These are phyloP conservation scores for Ramaria sp. DNA, from an alignment of 768 basidiomycete species.

Conservation along the genomic window DNA sequence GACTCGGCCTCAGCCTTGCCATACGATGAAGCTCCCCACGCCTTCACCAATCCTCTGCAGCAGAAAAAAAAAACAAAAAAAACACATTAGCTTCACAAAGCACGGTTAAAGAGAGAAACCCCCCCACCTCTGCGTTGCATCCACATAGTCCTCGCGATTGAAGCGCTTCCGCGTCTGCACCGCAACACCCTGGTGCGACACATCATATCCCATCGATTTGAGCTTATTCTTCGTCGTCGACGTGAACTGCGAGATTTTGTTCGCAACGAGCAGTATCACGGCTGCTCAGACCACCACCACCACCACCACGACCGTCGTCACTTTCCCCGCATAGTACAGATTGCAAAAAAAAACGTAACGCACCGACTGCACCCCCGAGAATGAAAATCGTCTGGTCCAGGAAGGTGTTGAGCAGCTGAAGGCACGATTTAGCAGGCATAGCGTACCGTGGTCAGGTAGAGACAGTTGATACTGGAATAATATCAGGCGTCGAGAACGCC, in stretches of 20 bases:
- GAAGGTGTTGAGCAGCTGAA: not conserved
- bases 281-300: not conserved
- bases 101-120: not conserved
- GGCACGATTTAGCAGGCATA: not conserved
- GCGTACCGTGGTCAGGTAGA: conserved; percentile 3
- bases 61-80: not conserved
- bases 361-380: conserved; percentile 1
- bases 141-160: conserved; percentile 54
- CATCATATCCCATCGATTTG: conserved; percentile 42
- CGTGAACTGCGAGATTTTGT: not conserved
- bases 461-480: not conserved
- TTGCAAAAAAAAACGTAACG: not conserved
- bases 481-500: too few species aligned
- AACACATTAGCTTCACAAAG: not conserved
- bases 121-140: conserved; percentile 59
- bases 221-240: conserved; percentile 28
- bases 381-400: not conserved
- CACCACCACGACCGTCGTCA: too few species aligned
- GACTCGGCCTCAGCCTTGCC: conserved; percentile 12
- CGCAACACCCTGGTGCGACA: conserved; percentile 51
- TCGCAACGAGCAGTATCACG: conserved; percentile 3
- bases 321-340: too few species aligned
- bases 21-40: conserved; percentile 35
- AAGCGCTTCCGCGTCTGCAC: conserved; percentile 52
- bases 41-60: conserved; percentile 43